Evolutionary conservation across 164 flowering plant species (phyloP).

Genomic region (Tetracentron sinense): DNA sequence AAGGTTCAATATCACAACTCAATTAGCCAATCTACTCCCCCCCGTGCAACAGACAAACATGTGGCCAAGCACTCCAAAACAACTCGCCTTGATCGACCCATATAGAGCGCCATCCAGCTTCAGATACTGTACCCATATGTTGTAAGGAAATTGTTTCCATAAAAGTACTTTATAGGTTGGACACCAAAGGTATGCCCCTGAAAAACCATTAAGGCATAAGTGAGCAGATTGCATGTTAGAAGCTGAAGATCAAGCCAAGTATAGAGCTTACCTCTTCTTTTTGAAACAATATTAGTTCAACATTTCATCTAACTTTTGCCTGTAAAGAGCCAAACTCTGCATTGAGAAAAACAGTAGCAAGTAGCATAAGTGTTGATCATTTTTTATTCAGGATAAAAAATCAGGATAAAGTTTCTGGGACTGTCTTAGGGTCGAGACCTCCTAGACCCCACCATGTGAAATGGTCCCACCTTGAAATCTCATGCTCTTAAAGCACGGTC

Average conservation of each 20-base stretch:
- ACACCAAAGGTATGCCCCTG: constrained; percentile 11
- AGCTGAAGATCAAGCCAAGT: background rate
- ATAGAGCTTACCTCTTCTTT: constrained; percentile 15
- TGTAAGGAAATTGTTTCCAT: too few species aligned
- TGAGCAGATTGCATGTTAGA: background rate
- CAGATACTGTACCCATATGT: too few species aligned
- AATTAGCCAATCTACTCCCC: too few species aligned
- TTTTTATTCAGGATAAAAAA: background rate
- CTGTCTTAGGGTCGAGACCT: too few species aligned
- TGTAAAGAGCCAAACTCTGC: constrained; percentile 91
- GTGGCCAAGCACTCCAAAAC: constrained; percentile 9
- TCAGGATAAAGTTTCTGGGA: background rate
- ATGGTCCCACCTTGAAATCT: too few species aligned
- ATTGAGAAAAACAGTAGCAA: constrained; percentile 10
- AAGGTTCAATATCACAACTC: background rate
- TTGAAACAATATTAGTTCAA: constrained; percentile 26
- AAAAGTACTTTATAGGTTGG: too few species aligned
- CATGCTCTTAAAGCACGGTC: too few species aligned
- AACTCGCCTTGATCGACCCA: constrained; percentile 3
- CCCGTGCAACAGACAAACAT: background rate
- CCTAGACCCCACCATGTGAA: too few species aligned
- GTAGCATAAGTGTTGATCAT: background rate
- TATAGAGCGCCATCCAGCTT: background rate
- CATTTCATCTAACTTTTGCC: constrained; percentile 94
- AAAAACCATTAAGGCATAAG: constrained; percentile 1